Base-by-base conservation (phyloP, 306 rosid genomes). In the Quercus alba region DNA sequence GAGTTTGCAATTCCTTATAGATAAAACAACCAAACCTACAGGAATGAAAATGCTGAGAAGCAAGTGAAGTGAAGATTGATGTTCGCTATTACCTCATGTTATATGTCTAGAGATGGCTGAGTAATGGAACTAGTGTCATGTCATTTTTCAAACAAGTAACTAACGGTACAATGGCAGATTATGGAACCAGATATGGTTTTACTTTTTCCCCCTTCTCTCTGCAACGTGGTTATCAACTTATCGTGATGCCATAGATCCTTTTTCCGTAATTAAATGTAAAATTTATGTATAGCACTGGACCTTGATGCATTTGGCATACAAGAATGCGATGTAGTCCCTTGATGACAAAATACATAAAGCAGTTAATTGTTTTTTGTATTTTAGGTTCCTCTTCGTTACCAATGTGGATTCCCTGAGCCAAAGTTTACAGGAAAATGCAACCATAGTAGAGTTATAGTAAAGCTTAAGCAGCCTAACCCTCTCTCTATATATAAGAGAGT, bases 1-100 rank as follows among this genome's bases (percentile, higher is more conserved):
- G 82, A 79, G 70, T 77, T 54, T 70, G 72, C 56, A 78, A 68
- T 73, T 63, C 74, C 77, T 67, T 56, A 58, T 72, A 70, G 83
- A 66, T 44, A 76, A 28, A n/a, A 82, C 76, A 56, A 28, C 67
- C 3, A 21, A 57, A 83, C 55, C 15, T 38, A 71, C n/a, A 64
- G 55, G 19, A 76, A 12, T 31, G 68, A 31, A 84, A 75, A 80
- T 67, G 58, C 70, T 28, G 74, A 74, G 54, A 56, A 70, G 85
- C 77, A 57, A 55, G 54, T 41, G 46, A 41, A 41, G 35, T 72
- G 61, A 84, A 18, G 25, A 57, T 51, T 46, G 61, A 51, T 80
- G 52, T 74, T 73, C 71, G 63, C 57, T 72, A 28, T 67, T 67
- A 56, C 59, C 14, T 68, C 55, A 54, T 57, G 56, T 35, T 49